These are phyloP conservation scores for Dactylis glomerata DNA, from an alignment of 176 grass and related monocot genomes.

Conservation along the genomic window DNA sequence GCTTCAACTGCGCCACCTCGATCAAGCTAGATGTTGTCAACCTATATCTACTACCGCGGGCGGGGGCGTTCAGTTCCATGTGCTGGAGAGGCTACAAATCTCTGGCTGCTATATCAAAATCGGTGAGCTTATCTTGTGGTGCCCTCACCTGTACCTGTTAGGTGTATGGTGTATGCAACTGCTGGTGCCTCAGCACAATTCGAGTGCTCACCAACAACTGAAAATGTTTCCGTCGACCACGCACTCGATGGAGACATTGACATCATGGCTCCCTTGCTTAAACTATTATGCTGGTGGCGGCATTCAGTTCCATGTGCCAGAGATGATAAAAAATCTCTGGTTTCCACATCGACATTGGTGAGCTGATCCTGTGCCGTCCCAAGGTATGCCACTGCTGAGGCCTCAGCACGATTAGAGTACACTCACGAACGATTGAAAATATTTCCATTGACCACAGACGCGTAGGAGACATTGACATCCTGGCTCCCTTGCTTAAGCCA, in stretches of 20 bases:
- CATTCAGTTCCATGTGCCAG: neutral
- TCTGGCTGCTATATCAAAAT: neutral
- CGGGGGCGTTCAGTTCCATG: neutral
- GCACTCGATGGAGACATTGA: no score
- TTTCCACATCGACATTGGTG: neutral
- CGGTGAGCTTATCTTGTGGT: neutral
- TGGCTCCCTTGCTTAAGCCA: no score
- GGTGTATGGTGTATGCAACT: no score
- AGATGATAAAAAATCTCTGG: neutral
- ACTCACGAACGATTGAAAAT: neutral
- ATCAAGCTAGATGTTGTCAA: neutral
- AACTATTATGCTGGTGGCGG: no score
- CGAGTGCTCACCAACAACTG: neutral
- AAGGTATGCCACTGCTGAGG: neutral
- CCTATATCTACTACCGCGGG: neutral
- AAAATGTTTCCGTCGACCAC: neutral
- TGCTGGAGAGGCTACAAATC: neutral
- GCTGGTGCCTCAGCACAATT: no score
- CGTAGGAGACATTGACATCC: no score
- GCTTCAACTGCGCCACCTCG: neutral
- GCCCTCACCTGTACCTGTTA: neutral
- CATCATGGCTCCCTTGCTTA: no score
- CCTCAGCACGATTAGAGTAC: neutral
- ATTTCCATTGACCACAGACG: no score
- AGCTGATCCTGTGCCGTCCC: neutral